These are phyloP conservation scores for Cutaneotrichosporon mucoides DNA, from an alignment of 1,284 basidiomycete genomes.

Conservation along the genomic window DNA sequence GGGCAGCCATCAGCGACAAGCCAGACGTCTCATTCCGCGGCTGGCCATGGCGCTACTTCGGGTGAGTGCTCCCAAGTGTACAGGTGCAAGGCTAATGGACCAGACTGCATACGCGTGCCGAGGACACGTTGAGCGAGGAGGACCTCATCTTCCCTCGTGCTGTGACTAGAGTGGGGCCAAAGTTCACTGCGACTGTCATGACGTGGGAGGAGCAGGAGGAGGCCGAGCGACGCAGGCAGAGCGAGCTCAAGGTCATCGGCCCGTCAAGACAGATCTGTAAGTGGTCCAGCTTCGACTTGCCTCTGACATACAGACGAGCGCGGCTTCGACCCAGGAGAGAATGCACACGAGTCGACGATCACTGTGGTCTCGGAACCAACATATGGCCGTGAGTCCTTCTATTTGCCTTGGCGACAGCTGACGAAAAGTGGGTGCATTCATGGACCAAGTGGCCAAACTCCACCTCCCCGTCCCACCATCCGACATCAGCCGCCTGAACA, in stretches of 20 bases:
- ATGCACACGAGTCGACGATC: constrained; percentile 36
- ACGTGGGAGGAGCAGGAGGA: constrained; percentile 45
- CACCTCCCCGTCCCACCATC: constrained; percentile 36
- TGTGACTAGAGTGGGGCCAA: constrained; percentile 78
- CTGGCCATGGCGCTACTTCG: constrained; percentile 98
- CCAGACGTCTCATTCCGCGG: constrained; percentile 63
- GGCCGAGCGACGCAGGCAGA: constrained; percentile 20
- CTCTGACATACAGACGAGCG: constrained; percentile 27
- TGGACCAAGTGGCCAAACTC: constrained; percentile 30
- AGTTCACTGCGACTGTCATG: constrained; percentile 66
- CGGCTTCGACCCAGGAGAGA: constrained; percentile 36
- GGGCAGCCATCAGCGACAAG: constrained; percentile 56
- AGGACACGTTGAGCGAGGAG: constrained; percentile 88
- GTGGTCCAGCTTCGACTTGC: not conserved
- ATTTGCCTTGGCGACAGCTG: not conserved
- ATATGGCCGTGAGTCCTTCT: constrained; percentile 32
- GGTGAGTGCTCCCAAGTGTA: constrained; percentile 55
- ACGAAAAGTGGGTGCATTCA: constrained; percentile 30
- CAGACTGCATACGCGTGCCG: constrained; percentile 82
- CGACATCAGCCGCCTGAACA: constrained; percentile 38
- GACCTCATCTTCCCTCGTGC: constrained; percentile 91
- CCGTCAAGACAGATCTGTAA: constrained; percentile 32
- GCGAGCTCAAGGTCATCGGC: constrained; percentile 21
- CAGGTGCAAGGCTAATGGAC: constrained; percentile 7
- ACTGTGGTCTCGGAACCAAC: constrained; percentile 31